Evolutionary conservation across 257 asterid genomes (phyloP).

Genomic region (Henckelia pumila): DNA sequence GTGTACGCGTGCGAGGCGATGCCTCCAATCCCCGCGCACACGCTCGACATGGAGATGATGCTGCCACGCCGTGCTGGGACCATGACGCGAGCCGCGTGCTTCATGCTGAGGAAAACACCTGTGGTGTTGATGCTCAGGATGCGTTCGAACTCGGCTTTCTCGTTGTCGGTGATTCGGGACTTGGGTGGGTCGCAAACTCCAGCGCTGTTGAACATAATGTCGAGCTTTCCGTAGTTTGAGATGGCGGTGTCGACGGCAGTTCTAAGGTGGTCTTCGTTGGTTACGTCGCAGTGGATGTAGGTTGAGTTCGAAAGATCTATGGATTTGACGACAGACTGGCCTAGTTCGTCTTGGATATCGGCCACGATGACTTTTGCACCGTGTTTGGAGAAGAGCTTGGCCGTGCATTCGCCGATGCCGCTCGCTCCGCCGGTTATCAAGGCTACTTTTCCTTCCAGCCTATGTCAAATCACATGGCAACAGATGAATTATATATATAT

Average conservation of each 20-base stretch:
- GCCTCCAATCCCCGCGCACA: slow-evolving; percentile 32
- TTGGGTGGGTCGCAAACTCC: slow-evolving; percentile 31
- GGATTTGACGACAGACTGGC: slow-evolving; percentile 28
- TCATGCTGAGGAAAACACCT: slow-evolving; percentile 45
- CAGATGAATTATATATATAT: too few species aligned
- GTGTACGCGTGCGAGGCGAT: slow-evolving; percentile 39
- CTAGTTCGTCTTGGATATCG: slow-evolving; percentile 48
- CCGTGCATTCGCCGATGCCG: slow-evolving; percentile 58
- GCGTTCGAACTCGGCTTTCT: slow-evolving; percentile 30
- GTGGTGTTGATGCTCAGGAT: slow-evolving; percentile 30
- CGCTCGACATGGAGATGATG: slow-evolving; percentile 39
- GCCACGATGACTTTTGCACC: slow-evolving; percentile 64
- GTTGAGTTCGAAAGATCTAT: slow-evolving; percentile 36
- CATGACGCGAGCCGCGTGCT: slow-evolving; percentile 51
- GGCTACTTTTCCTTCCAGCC: slow-evolving; percentile 67
- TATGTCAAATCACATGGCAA: background rate
- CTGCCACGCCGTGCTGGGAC: slow-evolving; percentile 37
- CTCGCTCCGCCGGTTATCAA: slow-evolving; percentile 61
- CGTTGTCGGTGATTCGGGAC: slow-evolving; percentile 32
- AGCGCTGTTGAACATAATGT: slow-evolving; percentile 63
- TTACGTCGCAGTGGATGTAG: slow-evolving; percentile 53
- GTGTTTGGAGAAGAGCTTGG: slow-evolving; percentile 41
- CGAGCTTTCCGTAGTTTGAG: slow-evolving; percentile 44
- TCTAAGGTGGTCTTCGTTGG: slow-evolving; percentile 41
- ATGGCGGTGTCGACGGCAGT: slow-evolving; percentile 40